A percentile compares a stretch with the other conserved stretches of the same genome.
Evolutionary conservation across 441 rosid genomes (phyloP).

Genomic region (Francoa sonchifolia): DNA sequence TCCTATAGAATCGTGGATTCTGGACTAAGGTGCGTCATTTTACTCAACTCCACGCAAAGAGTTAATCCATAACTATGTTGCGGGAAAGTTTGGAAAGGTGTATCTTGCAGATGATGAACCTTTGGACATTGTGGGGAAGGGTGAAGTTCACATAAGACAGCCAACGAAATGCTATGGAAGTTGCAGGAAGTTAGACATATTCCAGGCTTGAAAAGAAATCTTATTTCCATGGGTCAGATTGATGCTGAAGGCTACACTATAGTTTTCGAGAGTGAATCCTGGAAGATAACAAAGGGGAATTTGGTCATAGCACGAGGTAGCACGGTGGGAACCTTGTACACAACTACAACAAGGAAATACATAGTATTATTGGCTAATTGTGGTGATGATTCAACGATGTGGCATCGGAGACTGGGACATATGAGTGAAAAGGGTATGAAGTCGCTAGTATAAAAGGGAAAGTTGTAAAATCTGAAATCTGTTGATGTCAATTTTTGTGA

Average conservation of each 20-base stretch:
- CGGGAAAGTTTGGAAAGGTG: no score
- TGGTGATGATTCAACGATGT: background rate
- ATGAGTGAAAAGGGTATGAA: no score
- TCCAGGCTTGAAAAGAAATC: background rate
- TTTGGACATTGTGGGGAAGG: no score
- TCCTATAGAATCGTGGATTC: no score
- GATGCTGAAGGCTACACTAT: constrained; percentile 1
- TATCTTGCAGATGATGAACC: no score
- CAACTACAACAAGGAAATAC: background rate
- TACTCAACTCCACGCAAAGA: no score
- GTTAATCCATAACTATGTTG: no score
- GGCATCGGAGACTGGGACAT: background rate
- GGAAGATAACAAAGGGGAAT: background rate
- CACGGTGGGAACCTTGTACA: background rate
- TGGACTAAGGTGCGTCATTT: background rate
- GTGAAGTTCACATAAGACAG: no score
- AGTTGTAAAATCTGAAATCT: background rate
- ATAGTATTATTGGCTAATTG: no score
- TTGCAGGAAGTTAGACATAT: background rate
- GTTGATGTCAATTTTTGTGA: no score
- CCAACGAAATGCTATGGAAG: no score
- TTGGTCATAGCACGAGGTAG: background rate
- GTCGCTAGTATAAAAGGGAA: background rate
- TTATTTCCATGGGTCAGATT: background rate
- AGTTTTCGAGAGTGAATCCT: background rate